A percentile compares a stretch with the other conserved stretches of the same genome.
These are phyloP conservation scores for Microbotryomycetes sp. DNA, from an alignment of 1,284 basidiomycete genomes.

Conservation along the genomic window DNA sequence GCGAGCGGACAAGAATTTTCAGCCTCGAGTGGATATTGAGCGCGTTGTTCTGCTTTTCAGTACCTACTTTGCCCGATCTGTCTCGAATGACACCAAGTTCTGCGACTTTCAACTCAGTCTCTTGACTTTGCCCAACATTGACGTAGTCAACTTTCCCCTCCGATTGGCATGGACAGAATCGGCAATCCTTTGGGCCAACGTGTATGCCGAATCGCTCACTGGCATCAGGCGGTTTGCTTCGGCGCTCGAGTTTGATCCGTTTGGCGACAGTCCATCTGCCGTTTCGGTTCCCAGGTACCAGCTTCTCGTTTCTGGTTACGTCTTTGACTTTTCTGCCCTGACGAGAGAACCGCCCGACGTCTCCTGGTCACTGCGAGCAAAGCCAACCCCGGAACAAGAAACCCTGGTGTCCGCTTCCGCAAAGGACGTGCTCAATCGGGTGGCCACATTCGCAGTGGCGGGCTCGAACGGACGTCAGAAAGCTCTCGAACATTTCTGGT, in stretches of 20 bases:
- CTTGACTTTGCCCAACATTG: conserved; percentile 6
- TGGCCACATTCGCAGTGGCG: conserved; percentile 11
- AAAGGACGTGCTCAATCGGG: conserved; percentile 1
- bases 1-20: conserved; percentile 5
- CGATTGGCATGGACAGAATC: conserved; percentile 7
- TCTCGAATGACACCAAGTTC: neutral
- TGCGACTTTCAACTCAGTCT: conserved; percentile 10
- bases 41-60: conserved; percentile 3
- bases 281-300: conserved; percentile 18
- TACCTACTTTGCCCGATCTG: conserved; percentile 1
- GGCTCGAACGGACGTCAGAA: conserved; percentile 11
- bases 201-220: conserved; percentile 4
- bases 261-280: conserved; percentile 17
- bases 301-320: conserved; percentile 18
- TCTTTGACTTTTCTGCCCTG: conserved; percentile 18
- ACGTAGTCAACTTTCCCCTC: neutral
- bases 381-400: neutral
- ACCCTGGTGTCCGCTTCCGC: neutral
- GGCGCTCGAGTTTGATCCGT: conserved; percentile 9
- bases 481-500: conserved; percentile 19
- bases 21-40: conserved; percentile 10
- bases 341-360: neutral
- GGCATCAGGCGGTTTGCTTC: conserved; percentile 9
- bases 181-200: conserved; percentile 8
- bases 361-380: neutral